These are phyloP conservation scores for Torulaspora delbrueckii DNA, from an alignment of 805 yeast species.

Conservation along the genomic window DNA sequence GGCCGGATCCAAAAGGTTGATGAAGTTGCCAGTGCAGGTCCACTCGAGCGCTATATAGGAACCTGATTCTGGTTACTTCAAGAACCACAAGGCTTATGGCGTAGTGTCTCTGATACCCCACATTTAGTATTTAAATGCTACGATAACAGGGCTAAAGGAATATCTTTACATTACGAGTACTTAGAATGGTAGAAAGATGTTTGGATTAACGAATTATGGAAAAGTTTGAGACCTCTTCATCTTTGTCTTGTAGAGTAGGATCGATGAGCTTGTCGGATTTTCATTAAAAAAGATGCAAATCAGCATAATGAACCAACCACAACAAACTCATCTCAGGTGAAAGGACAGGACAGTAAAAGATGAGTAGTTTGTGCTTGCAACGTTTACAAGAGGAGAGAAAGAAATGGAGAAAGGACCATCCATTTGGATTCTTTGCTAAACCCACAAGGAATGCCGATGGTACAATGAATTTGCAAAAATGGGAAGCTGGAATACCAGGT, in stretches of 20 bases:
- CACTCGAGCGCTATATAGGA: neutral
- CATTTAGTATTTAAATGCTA: no score
- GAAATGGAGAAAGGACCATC: conserved; percentile 98
- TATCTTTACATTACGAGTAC: no score
- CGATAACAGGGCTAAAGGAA: no score
- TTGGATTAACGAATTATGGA: no score
- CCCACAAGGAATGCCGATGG: conserved; percentile 82
- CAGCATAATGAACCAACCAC: neutral
- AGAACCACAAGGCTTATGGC: neutral
- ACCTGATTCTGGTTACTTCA: neutral
- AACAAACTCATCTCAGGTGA: neutral
- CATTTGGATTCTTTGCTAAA: conserved; percentile 93
- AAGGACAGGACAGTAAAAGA: conserved; percentile 10
- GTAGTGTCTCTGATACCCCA: neutral
- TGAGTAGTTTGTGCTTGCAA: conserved; percentile 62
- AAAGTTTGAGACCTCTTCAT: no score
- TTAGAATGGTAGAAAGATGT: no score
- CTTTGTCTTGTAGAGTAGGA: neutral
- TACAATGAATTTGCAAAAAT: conserved; percentile 70
- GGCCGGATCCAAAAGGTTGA: neutral
- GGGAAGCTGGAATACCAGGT: conserved; percentile 98
- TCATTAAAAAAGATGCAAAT: neutral
- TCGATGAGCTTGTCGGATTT: neutral
- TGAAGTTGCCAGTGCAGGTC: no score
- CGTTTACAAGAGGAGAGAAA: conserved; percentile 94